Base-by-base conservation (phyloP, 139 green algal species). In the Micractinium sp. region DNA sequence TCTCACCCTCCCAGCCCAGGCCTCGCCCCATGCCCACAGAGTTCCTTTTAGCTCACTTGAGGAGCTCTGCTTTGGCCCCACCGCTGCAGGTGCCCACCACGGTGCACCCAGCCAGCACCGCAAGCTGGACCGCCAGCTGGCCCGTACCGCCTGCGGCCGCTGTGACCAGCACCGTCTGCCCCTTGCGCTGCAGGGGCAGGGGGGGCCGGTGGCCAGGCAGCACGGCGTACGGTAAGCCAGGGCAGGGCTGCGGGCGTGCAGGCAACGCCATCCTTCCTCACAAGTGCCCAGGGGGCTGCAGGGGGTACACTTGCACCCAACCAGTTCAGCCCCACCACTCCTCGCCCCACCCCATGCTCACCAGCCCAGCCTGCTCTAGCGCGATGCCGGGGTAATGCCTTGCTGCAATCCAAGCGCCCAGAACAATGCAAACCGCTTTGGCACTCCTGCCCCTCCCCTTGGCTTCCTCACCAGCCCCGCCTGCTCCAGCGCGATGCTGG, bases 111-210 rank as follows among this genome's bases (percentile, higher is more conserved):
- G 93, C 93, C 18, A 95, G 80, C 93, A 97, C 97, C 29, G 96
- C 96, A 80, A 99, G 93, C 95, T 99, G 97, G 61, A 99, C 97
- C 20, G 95, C 97, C 93, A 99, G 98, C 91, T 99, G 97, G 20
- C 96, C 97, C 0, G 96, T 98, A 38, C 97, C 97, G 33, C 92
- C 92, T 1, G 97, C 97, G 9, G 97, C 97, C 16, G 97, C 97
- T 3, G 97, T 99, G 60, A 99, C 96, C 38, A 99, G 94, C 73
- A 99, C 95, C 33, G 93, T 97, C 90, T 98, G 90, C 38, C 92
- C 90, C 23, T 85, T 79, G 83, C 83, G 83, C 83, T 87, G 83
- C 83, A 69, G 81, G 7, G n/a, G n/a, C 15, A 25, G 47, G 47
- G 47, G 47, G 47, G 47, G 5, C 47, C 47, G 47, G 47, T 56